Percentiles rank a stretch among this genome's conserved stretches.
Conservation (phyloP, 2,329 filamentous ascomycete genomes). For the Curvularia eragrostidis region DNA sequence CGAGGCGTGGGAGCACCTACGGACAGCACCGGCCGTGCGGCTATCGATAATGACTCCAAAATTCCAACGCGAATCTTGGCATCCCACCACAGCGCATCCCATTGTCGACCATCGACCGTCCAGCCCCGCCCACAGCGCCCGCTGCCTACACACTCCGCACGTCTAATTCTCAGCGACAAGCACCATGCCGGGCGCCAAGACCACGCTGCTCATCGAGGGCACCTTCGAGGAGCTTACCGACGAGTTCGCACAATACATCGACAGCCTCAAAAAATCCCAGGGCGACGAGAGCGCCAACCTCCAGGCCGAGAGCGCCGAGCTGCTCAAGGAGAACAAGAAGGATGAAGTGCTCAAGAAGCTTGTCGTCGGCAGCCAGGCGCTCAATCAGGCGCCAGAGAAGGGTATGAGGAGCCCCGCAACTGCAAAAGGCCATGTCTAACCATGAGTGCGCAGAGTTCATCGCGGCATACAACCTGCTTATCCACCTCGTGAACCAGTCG, state of each 20-base stretch:
- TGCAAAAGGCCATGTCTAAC: constrained; percentile 30
- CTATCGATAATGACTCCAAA: constrained; percentile 34
- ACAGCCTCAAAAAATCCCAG: constrained; percentile 72
- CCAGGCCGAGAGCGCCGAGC: constrained; percentile 70
- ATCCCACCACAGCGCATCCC: constrained; percentile 36
- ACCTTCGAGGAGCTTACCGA: constrained; percentile 89
- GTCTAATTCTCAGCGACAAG: constrained; percentile 30
- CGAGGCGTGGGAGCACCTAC: no score
- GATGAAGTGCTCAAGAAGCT: constrained; percentile 90
- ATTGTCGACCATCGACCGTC: constrained; percentile 36
- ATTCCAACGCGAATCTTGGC: constrained; percentile 38
- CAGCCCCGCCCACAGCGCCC: constrained; percentile 27
- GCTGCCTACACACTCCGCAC: constrained; percentile 27
- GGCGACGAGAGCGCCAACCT: constrained; percentile 61
- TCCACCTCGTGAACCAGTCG: constrained; percentile 89
- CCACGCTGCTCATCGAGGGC: constrained; percentile 81
- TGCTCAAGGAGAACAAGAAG: constrained; percentile 71
- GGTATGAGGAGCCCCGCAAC: constrained; percentile 51
- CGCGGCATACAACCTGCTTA: constrained; percentile 93
- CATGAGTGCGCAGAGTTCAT: constrained; percentile 73
- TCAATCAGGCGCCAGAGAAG: constrained; percentile 91
- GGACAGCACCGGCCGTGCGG: constrained; percentile 8
- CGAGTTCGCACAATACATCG: constrained; percentile 94
- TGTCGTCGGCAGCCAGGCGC: constrained; percentile 75
- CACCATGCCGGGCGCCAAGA: constrained; percentile 66